These are phyloP conservation scores for Jimgerdemannia flammicorona DNA, from an alignment of 192 early-diverging fungal species.

Conservation along the genomic window DNA sequence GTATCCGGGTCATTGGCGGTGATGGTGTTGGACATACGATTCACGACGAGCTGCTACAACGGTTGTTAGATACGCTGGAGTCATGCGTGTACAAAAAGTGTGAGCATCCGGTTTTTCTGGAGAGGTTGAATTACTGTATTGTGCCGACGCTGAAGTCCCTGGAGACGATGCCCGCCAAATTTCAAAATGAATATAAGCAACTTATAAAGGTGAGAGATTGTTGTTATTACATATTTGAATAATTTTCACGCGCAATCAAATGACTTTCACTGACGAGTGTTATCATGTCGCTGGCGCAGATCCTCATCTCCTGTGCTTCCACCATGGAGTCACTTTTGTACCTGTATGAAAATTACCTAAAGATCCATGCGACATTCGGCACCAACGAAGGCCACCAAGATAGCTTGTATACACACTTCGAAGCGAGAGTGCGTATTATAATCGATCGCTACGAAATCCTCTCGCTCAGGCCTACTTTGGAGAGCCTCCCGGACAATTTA, in stretches of 20 bases:
- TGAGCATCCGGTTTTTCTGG: neutral
- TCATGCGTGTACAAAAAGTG: neutral
- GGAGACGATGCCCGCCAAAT: neutral
- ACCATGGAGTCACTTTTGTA: neutral
- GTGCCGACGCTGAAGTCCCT: neutral
- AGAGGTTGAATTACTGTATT: neutral
- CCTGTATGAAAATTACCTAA: neutral
- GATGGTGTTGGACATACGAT: neutral
- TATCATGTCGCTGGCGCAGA: neutral
- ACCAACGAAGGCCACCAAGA: neutral
- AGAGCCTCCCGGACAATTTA: neutral
- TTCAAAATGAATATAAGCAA: neutral
- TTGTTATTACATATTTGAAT: too few relatives aligned
- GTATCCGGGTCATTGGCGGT: neutral
- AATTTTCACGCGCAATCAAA: too few relatives aligned
- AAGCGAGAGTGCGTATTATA: neutral
- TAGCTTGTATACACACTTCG: neutral
- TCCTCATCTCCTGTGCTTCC: neutral
- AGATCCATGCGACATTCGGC: neutral
- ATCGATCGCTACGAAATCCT: neutral
- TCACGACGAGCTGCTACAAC: neutral
- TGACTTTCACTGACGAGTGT: too few relatives aligned
- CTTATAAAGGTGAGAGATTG: neutral
- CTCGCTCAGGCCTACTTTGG: neutral
- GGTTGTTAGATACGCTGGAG: neutral